phyloP scores from a whole-genome alignment of 176 grass and related monocot genomes.

The Echinochloa phyllopogon region DNA sequence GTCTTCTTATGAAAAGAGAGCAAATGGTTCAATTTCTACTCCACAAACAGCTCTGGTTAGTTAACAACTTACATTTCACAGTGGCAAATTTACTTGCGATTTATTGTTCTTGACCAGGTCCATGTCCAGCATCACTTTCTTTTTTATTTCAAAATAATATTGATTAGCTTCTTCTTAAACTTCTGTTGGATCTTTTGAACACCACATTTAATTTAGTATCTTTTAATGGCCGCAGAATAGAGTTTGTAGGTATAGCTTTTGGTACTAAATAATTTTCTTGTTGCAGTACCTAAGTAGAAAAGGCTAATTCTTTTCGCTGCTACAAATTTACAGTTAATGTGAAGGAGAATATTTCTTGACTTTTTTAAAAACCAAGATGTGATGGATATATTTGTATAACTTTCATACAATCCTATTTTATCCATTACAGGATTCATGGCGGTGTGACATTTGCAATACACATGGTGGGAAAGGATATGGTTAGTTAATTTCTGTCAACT shows the following conservation, averaged over 20 bases:
- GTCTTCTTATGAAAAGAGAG: constrained; percentile 83
- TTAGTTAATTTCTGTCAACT: constrained; percentile 52
- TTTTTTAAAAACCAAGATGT: neutral
- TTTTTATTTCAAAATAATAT: constrained; percentile 9
- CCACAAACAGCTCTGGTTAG: constrained; percentile 71
- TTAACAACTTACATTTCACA: constrained; percentile 16
- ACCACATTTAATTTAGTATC: constrained; percentile 3
- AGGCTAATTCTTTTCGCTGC: constrained; percentile 2
- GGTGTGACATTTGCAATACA: constrained; percentile 80
- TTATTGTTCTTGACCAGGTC: neutral
- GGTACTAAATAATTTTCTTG: neutral
- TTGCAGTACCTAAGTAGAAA: constrained; percentile 20
- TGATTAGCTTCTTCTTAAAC: constrained; percentile 4
- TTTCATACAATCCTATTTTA: constrained; percentile 34
- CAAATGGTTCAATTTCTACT: constrained; percentile 66
- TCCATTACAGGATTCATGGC: constrained; percentile 75
- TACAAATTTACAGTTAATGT: neutral
- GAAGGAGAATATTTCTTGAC: neutral
- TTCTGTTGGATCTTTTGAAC: constrained; percentile 19
- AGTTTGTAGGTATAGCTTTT: constrained; percentile 6
- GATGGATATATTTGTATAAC: neutral
- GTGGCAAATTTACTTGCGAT: neutral
- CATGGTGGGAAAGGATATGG: constrained; percentile 93
- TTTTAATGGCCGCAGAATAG: constrained; percentile 24
- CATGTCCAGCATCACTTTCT: constrained; percentile 6